phyloP scores from a whole-genome alignment of 352 stramenopile genomes.

The Pythium rishiriense region DNA sequence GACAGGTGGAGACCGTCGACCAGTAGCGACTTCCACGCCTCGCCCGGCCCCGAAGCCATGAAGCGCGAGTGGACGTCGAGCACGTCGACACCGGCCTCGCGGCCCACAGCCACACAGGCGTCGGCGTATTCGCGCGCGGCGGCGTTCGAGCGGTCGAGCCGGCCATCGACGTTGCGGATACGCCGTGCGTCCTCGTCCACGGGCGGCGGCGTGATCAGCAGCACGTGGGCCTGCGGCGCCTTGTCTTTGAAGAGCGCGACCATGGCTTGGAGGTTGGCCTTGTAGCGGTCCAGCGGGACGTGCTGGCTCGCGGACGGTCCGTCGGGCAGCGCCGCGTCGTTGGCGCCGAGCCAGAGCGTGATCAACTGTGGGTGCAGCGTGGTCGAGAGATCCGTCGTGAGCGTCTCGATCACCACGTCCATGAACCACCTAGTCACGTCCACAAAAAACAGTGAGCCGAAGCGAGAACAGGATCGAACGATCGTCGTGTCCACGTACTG shows the following conservation, averaged over 20 bases:
- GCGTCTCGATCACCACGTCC: neutral
- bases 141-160: constrained; percentile 2
- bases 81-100: neutral
- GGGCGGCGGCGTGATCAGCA: constrained; percentile 11
- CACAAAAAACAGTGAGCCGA: neutral
- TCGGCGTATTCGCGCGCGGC: neutral
- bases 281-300: constrained; percentile 50
- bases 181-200: constrained; percentile 11
- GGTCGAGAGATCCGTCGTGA: neutral
- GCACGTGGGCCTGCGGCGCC: neutral
- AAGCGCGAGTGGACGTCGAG: constrained; percentile 10
- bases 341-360: constrained; percentile 51
- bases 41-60: neutral
- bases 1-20: constrained; percentile 12
- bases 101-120: neutral
- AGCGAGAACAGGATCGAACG: no score
- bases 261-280: constrained; percentile 29
- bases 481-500: constrained; percentile 2
- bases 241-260: constrained; percentile 4
- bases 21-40: neutral
- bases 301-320: constrained; percentile 41
- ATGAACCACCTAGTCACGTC: constrained; percentile 6
- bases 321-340: constrained; percentile 52
- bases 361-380: constrained; percentile 1
- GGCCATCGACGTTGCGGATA: neutral